These are phyloP conservation scores for barley (Hordeum vulgare) DNA, from an alignment of 176 grass and related monocot species.

Conservation along the genomic window MorexV3_pseudomolecules_assembly NC_058523.1:524594379-524594878, in stretches of 20 bases:
- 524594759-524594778: constrained; percentile 18
- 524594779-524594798: constrained; percentile 7
- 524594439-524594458: background rate
- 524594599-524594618: constrained; percentile 12
- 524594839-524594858: constrained; percentile 7
- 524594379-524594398: constrained; percentile 46
- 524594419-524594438: constrained; percentile 39
- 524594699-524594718: constrained; percentile 16
- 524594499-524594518: background rate
- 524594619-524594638: constrained; percentile 10
- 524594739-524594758: constrained; percentile 4
- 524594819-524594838: constrained; percentile 21
- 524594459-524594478: background rate
- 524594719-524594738: constrained; percentile 14
- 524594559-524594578: background rate
- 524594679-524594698: background rate
- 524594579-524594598: background rate
- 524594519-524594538: background rate
- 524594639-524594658: constrained; percentile 14
- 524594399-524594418: constrained; percentile 58
- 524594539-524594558: background rate
- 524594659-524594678: constrained; percentile 10
- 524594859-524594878: constrained; percentile 26
- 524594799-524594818: constrained; percentile 1
- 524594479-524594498: background rate